Base-by-base conservation (phyloP, 2,329 filamentous ascomycete species). In the Fusarium newnesense region DNA sequence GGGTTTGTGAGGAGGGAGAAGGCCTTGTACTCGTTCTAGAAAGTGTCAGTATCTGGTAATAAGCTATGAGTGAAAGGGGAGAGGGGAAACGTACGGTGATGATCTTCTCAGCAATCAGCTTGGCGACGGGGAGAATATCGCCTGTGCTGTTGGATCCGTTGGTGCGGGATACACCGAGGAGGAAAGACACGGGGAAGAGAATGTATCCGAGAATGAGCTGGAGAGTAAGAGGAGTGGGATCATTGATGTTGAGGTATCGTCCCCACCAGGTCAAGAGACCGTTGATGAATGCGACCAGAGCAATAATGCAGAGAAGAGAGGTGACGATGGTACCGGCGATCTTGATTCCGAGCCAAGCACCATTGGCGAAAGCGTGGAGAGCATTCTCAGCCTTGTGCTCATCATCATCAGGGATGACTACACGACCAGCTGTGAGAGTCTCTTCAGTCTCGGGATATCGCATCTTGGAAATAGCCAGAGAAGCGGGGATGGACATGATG, bases 401-500 rank as follows among this genome's bases (percentile, higher is more conserved):
- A 11, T 92, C 89, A 60, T 95, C 92, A 37, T 96, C 92, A 5
- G 94, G 94, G 32, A 97, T 89, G 46, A 96, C 90, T 36, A 96
- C 92, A 24, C 91, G 90, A 64, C 94, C 94, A 9, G 93, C 92
- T 0, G 95, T 97, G 40, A 97, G 86, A 0, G 94, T 93, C 82
- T 96, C 93, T 81, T 97, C 94, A 7, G 90, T 92, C 84, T 97
- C 95, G 6, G 95, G 95, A 81, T 93, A 97, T 64, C 95, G 92
- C 77, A 97, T 87, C 85, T 97, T 97, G 72, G 93, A 96, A 69
- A 96, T 91, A 57, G 95, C 95, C 19, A 98, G 87, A 7, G 94
- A 97, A 2, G 95, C 95, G 1, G 95, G 95, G 73, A 97, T 97
- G 77, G 93, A 95, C 95, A 98, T 98, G 81, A 97, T 95, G 80